Evolutionary conservation across 768 basidiomycete species (phyloP).

Genomic region (Chalciporus piperatus): DNA sequence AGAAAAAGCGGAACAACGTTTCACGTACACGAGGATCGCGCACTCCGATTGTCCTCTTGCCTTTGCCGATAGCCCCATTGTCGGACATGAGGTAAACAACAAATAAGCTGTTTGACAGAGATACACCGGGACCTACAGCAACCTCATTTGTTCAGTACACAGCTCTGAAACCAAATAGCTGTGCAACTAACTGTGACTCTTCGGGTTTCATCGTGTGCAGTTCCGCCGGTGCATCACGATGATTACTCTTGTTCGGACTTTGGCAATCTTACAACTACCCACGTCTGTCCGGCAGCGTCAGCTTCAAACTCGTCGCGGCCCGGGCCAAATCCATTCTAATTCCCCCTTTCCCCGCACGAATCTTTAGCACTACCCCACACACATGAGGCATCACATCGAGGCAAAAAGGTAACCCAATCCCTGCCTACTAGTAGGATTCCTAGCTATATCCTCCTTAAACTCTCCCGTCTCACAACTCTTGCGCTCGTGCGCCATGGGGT

Average conservation of each 20-base stretch:
- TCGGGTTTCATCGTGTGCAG: neutral
- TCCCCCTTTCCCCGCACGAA: slow-evolving; percentile 26
- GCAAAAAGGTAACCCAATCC: neutral
- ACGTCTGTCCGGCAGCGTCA: neutral
- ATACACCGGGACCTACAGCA: neutral
- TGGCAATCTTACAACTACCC: neutral
- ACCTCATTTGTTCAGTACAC: neutral
- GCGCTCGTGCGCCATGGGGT: slow-evolving; percentile 1
- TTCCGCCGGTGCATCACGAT: neutral
- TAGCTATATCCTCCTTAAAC: neutral
- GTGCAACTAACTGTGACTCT: no score
- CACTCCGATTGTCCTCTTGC: neutral
- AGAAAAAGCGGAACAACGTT: slow-evolving; percentile 4
- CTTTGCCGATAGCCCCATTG: neutral
- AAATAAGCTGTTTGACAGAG: no score
- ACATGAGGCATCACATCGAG: slow-evolving; percentile 12
- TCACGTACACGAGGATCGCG: slow-evolving; percentile 4
- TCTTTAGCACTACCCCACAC: slow-evolving; percentile 25
- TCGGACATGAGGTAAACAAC: neutral
- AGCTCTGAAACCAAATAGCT: neutral
- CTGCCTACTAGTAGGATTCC: no score
- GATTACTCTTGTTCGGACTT: neutral
- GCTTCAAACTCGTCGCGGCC: neutral
- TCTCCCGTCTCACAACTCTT: neutral
- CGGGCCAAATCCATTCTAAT: neutral